Percentiles rank a stretch among this genome's conserved stretches.
Conservation (phyloP, 1,284 basidiomycete species). For the Pterulicium gracile region DNA sequence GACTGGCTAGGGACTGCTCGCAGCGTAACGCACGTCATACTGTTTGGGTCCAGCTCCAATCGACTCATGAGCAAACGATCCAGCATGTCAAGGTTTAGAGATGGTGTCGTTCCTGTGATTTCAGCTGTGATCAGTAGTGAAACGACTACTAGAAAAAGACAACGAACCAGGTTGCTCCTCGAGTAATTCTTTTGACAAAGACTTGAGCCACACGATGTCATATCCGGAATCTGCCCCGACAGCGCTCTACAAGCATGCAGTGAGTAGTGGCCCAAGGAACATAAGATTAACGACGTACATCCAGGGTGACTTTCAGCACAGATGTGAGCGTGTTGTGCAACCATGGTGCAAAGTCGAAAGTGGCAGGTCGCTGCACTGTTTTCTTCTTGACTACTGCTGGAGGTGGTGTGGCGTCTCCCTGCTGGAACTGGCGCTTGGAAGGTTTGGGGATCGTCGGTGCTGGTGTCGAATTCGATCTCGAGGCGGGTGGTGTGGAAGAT, state of each 20-base stretch:
- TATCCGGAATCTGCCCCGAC: slow-evolving; percentile 63
- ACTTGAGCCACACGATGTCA: slow-evolving; percentile 78
- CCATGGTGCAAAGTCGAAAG: slow-evolving; percentile 57
- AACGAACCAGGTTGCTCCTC: slow-evolving; percentile 53
- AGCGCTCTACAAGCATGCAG: slow-evolving; percentile 36
- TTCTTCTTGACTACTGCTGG: slow-evolving; percentile 36
- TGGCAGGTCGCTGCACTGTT: slow-evolving; percentile 23
- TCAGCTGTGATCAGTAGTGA: slow-evolving; percentile 9
- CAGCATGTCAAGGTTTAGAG: slow-evolving; percentile 28
- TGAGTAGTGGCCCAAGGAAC: slow-evolving; percentile 6
- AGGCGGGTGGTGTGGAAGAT: slow-evolving; percentile 2
- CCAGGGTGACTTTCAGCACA: slow-evolving; percentile 73
- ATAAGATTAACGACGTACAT: slow-evolving; percentile 36
- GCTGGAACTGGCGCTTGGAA: slow-evolving; percentile 21
- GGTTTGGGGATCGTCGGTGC: slow-evolving; percentile 22
- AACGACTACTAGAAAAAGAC: slow-evolving; percentile 2
- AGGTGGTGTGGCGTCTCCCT: slow-evolving; percentile 18
- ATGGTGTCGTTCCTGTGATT: slow-evolving; percentile 34
- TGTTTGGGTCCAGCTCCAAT: slow-evolving; percentile 70
- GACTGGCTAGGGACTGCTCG: too few relatives aligned
- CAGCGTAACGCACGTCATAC: slow-evolving; percentile 60
- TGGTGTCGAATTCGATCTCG: slow-evolving; percentile 11
- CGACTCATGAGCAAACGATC: slow-evolving; percentile 84
- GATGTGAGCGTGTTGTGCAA: slow-evolving; percentile 57
- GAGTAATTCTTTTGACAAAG: slow-evolving; percentile 59